Percentiles rank a stretch among this genome's conserved stretches.
Evolutionary conservation across 139 green algal genomes (phyloP).

Genomic region (Chlorokybus atmophyticus): DNA sequence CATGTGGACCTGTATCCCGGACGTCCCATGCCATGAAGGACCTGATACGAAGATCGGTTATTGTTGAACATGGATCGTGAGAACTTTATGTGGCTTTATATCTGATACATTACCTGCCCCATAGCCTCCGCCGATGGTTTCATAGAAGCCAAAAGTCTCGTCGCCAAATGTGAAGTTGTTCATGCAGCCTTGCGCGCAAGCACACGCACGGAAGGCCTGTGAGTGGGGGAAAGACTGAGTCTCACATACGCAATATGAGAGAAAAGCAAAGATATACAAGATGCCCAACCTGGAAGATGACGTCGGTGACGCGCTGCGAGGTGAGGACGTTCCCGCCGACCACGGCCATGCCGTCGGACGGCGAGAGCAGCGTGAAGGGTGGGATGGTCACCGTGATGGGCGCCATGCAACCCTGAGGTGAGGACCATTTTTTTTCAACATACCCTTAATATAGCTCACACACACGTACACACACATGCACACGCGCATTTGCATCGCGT

Average conservation of each 20-base stretch:
- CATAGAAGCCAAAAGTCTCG: conserved; percentile 71
- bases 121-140: conserved; percentile 86
- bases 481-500: too few species aligned
- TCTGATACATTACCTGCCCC: too few species aligned
- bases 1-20: conserved; percentile 95
- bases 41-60: too few species aligned
- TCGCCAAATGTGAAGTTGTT: conserved; percentile 97
- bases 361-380: conserved; percentile 36
- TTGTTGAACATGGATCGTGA: too few species aligned
- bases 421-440: too few species aligned
- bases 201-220: too few species aligned
- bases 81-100: too few species aligned
- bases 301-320: conserved; percentile 89
- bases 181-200: conserved; percentile 92
- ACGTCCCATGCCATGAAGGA: conserved; percentile 69
- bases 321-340: conserved; percentile 97
- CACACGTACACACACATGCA: too few species aligned
- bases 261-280: too few species aligned
- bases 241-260: too few species aligned
- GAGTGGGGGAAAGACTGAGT: too few species aligned
- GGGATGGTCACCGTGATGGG: conserved; percentile 44
- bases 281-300: conserved; percentile 63
- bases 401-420: conserved; percentile 30
- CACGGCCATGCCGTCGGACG: conserved; percentile 50
- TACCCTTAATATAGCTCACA: too few species aligned